These are phyloP conservation scores for Arthroderma sp. DNA, from an alignment of 2,329 filamentous ascomycete species.

Conservation along the genomic window DNA sequence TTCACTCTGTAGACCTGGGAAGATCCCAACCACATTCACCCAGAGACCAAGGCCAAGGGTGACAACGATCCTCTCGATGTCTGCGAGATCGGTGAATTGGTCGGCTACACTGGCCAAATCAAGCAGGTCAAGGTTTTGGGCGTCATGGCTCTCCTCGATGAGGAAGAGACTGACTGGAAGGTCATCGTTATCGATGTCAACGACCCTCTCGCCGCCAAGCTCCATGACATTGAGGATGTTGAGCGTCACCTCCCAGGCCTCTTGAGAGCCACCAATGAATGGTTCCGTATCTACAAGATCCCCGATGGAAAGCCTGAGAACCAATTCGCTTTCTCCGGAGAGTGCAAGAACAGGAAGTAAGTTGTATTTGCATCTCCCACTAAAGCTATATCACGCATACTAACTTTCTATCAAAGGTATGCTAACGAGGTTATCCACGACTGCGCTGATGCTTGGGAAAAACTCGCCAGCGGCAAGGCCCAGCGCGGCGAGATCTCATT, in stretches of 20 bases:
- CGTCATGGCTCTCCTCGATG: constrained; percentile 97
- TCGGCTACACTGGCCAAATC: constrained; percentile 88
- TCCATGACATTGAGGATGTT: constrained; percentile 97
- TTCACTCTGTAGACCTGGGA: constrained; percentile 69
- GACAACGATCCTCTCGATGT: constrained; percentile 99
- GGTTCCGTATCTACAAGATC: constrained; percentile 99
- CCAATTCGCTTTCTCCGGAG: constrained; percentile 98
- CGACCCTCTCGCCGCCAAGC: constrained; percentile 88
- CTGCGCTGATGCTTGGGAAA: constrained; percentile 95
- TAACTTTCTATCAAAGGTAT: constrained; percentile 43
- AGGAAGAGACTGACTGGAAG: constrained; percentile 99
- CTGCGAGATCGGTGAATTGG: constrained; percentile 97
- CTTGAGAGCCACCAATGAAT: constrained; percentile 95
- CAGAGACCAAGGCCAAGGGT: constrained; percentile 98
- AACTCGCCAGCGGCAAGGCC: constrained; percentile 82
- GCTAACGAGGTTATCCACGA: constrained; percentile 91
- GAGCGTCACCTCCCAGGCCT: constrained; percentile 96
- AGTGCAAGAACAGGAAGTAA: constrained; percentile 99
- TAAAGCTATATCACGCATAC: background rate
- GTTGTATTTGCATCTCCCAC: constrained; percentile 13
- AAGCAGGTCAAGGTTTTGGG: constrained; percentile 99
- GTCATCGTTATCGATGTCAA: constrained; percentile 99
- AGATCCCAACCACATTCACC: constrained; percentile 89
- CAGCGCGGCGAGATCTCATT: constrained; percentile 62
- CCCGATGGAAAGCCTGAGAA: constrained; percentile 99